Conservation (phyloP, 192 early-diverging fungal species). For the Coemansia sp. region DNA sequence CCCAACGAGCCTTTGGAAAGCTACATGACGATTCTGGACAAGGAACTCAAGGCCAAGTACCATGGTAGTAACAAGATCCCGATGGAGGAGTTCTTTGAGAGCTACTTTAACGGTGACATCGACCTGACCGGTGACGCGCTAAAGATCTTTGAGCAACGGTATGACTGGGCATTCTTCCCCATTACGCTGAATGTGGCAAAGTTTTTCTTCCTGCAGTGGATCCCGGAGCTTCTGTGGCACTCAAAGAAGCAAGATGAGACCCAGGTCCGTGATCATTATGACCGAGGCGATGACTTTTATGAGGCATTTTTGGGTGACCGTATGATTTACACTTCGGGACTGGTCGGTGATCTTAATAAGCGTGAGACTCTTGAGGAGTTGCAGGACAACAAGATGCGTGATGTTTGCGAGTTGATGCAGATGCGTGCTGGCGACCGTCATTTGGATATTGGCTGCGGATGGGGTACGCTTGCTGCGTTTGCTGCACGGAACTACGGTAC, state of each 20-base stretch:
- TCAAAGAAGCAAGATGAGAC: conserved; percentile 96
- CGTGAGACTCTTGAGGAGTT: conserved; percentile 89
- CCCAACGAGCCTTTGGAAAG: conserved; percentile 80
- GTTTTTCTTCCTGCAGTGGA: conserved; percentile 95
- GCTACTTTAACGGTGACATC: conserved; percentile 95
- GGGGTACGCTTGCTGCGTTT: conserved; percentile 90
- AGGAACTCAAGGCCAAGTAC: conserved; percentile 72
- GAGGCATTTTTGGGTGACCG: conserved; percentile 87
- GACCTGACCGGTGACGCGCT: conserved; percentile 88
- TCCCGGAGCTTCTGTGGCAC: conserved; percentile 97
- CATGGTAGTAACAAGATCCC: conserved; percentile 83
- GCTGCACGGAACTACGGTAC: conserved; percentile 88
- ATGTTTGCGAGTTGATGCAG: conserved; percentile 82
- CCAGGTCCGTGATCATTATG: conserved; percentile 97
- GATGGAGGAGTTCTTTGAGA: conserved; percentile 97
- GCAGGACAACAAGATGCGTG: conserved; percentile 93
- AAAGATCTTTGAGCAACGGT: conserved; percentile 83
- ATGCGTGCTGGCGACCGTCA: conserved; percentile 85
- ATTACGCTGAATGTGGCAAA: conserved; percentile 81
- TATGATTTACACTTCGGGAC: conserved; percentile 97
- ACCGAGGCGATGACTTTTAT: conserved; percentile 98
- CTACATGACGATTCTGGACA: conserved; percentile 89
- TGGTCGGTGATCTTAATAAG: conserved; percentile 72
- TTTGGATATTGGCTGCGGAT: conserved; percentile 98
- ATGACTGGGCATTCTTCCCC: conserved; percentile 92